Conservation (phyloP, 179 eudicot genomes). For the Corrigiola litoralis region DNA sequence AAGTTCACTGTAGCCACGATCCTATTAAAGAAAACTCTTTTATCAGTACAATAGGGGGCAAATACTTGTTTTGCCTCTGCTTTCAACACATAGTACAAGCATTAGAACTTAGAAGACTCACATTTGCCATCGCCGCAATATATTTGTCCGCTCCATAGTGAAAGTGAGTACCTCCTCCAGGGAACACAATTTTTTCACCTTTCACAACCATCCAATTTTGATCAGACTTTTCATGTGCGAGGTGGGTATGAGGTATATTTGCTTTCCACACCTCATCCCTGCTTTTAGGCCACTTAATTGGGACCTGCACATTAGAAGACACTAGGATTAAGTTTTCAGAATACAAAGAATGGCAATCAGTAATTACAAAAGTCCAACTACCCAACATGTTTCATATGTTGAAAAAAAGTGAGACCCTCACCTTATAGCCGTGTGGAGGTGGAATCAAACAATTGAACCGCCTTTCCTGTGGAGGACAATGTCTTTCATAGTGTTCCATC, state of each 20-base stretch:
- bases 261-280: constrained; percentile 98
- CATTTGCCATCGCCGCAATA: constrained; percentile 74
- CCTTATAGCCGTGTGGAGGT: constrained; percentile 95
- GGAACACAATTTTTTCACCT: constrained; percentile 82
- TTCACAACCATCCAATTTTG: constrained; percentile 99
- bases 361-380: not conserved
- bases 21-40: not conserved
- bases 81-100: not conserved
- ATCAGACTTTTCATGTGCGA: constrained; percentile 97
- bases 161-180: constrained; percentile 99
- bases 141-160: constrained; percentile 97
- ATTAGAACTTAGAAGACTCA: too few relatives aligned
- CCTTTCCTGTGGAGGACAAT: constrained; percentile 95
- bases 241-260: constrained; percentile 98
- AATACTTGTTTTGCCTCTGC: too few relatives aligned
- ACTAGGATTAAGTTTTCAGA: constrained; percentile 8
- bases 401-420: constrained; percentile 16
- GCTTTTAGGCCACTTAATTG: constrained; percentile 96
- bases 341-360: not conserved
- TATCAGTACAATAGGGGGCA: too few relatives aligned
- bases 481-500: constrained; percentile 99
- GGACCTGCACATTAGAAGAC: constrained; percentile 42
- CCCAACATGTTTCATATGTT: not conserved
- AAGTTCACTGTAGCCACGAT: not conserved
- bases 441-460: constrained; percentile 95